Base-by-base conservation (phyloP, 441 rosid species). In the Jatropha podagrica region DNA sequence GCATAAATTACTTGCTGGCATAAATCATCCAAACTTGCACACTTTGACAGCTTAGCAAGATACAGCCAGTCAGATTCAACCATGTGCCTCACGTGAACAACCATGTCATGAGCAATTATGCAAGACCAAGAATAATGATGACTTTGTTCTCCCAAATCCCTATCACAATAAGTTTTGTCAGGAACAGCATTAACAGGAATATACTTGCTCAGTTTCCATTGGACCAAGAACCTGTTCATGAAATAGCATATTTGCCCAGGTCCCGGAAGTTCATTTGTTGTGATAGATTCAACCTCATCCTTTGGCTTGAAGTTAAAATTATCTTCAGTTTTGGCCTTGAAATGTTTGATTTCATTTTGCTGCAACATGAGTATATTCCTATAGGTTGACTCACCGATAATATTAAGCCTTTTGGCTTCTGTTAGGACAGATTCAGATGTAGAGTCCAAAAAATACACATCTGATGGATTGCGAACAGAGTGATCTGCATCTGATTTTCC, bases 11-110 rank as follows among this genome's bases (percentile, higher is more conserved):
- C 73, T 69, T 82, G 55, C 51, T 20, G 74, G 44, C 81, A 81
- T 60, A 75, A 68, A 67, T 83, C 69, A 69, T 83, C 86, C 69
- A 68, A 72, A 75, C 61, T 76, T 23, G 26, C 68, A 72, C 65
- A 32, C 69, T 79, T 86, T 13, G 88, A 85, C 87, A 92, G 80
- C 88, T 89, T 85, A 17, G 87, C 84, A 42, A 96, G 97, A 79
- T 85, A 86, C 4, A 96, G 80, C 97, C 98, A 93, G 80, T 96
- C 97, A 4, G 87, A 79, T 80, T 92, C 97, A 51, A 80, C 69
- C 99, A 92, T 89, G 73, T 73, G 88, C 13, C 94, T 95, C 74
- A 89, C 90, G 78, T 87, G 83, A 48, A 74, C 85, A 44, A 78
- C 81, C 73, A 70, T 81, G 62, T 81, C 79, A 68, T 79, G 42